phyloP scores from a whole-genome alignment of 345 rosid species.

The Punica granatum region DNA sequence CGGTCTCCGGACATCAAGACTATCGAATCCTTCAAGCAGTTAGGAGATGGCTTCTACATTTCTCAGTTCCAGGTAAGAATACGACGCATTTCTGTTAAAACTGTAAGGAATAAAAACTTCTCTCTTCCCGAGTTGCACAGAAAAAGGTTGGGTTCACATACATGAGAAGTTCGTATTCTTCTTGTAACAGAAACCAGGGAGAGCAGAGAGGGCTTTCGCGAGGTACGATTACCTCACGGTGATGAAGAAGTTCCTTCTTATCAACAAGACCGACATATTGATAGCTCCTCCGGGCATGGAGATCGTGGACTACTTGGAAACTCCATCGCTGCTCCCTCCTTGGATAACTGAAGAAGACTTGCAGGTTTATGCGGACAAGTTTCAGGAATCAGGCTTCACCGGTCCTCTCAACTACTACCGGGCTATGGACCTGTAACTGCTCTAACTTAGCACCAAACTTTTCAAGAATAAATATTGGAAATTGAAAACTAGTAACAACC shows the following conservation, averaged over 20 bases:
- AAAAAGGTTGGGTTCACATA: neutral
- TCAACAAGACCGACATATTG: constrained; percentile 35
- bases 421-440: constrained; percentile 48
- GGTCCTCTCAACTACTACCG: constrained; percentile 56
- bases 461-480: neutral
- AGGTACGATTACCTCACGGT: constrained; percentile 49
- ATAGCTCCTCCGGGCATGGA: constrained; percentile 59
- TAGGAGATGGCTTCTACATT: constrained; percentile 51
- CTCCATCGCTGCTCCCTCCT: constrained; percentile 36
- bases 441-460: neutral
- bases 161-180: neutral
- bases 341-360: constrained; percentile 67
- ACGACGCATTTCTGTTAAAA: neutral
- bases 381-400: constrained; percentile 56
- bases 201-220: constrained; percentile 62
- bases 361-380: constrained; percentile 57
- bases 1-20: constrained; percentile 35
- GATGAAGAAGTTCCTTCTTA: constrained; percentile 59
- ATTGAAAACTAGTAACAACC: neutral
- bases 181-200: constrained; percentile 48
- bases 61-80: constrained; percentile 54
- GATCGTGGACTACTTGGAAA: constrained; percentile 48
- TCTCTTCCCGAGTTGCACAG: no score
- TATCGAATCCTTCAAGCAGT: constrained; percentile 16
- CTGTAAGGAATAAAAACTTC: neutral